Percentiles rank a stretch among this genome's conserved stretches.
phyloP scores from a whole-genome alignment of 768 basidiomycete genomes.

The Amanita rubescens region DNA sequence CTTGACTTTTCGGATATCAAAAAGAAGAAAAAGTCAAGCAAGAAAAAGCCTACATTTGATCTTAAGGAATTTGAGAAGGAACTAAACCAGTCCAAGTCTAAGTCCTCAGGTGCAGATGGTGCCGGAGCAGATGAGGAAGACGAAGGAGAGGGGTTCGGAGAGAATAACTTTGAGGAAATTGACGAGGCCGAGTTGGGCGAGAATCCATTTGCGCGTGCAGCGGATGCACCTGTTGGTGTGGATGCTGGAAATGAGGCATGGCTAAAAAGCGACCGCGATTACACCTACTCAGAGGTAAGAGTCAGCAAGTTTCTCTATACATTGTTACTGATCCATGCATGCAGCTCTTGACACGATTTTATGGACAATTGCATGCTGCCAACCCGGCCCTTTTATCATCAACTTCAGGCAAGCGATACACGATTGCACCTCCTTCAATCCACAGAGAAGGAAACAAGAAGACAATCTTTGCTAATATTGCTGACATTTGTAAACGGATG shows the following conservation, averaged over 20 bases:
- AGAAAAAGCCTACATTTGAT: constrained; percentile 86
- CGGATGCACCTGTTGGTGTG: constrained; percentile 48
- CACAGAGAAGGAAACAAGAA: constrained; percentile 96
- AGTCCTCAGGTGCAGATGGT: constrained; percentile 36
- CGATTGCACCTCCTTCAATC: constrained; percentile 92
- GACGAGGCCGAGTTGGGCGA: constrained; percentile 87
- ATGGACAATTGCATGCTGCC: constrained; percentile 82
- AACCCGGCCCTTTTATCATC: constrained; percentile 84
- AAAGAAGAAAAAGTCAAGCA: constrained; percentile 86
- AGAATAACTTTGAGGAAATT: constrained; percentile 56
- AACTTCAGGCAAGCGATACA: constrained; percentile 88
- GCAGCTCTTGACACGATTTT: constrained; percentile 91
- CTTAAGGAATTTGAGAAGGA: constrained; percentile 95
- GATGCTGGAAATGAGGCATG: constrained; percentile 82
- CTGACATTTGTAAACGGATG: constrained; percentile 98
- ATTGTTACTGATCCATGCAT: constrained; percentile 8
- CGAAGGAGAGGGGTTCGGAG: constrained; percentile 37
- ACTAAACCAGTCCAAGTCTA: constrained; percentile 63
- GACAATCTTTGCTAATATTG: constrained; percentile 93
- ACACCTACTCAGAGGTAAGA: constrained; percentile 87
- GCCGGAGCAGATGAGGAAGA: constrained; percentile 54
- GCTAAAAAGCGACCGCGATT: constrained; percentile 90
- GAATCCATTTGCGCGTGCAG: constrained; percentile 66
- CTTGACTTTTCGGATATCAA: constrained; percentile 95
- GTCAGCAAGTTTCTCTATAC: neutral